These are phyloP conservation scores for Endoconidiophora laricicola DNA, from an alignment of 2,329 filamentous ascomycete species.

Conservation along the genomic window DNA sequence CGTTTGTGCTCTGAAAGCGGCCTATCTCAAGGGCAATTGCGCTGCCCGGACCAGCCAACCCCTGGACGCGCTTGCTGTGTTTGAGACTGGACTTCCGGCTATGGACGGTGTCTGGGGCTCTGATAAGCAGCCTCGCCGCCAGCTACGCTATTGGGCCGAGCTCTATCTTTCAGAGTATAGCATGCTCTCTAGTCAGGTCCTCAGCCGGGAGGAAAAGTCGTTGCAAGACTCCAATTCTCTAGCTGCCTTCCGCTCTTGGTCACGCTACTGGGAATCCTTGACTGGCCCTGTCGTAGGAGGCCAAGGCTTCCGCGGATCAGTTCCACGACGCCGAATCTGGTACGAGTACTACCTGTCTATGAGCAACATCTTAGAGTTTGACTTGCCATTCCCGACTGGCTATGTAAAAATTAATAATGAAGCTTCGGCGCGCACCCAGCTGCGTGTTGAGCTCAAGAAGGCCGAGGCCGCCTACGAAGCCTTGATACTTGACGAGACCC, in stretches of 20 bases:
- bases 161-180: constrained; percentile 60
- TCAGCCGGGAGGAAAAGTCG: constrained; percentile 33
- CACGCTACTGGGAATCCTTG: constrained; percentile 46
- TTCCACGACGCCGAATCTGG: constrained; percentile 58
- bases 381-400: constrained; percentile 41
- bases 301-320: constrained; percentile 39
- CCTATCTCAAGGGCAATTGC: constrained; percentile 58
- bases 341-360: constrained; percentile 68
- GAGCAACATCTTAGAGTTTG: constrained; percentile 55
- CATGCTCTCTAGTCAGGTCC: constrained; percentile 46
- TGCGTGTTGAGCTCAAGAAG: constrained; percentile 61
- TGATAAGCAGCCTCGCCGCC: constrained; percentile 37
- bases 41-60: constrained; percentile 32
- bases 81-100: constrained; percentile 48
- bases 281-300: constrained; percentile 33
- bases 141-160: constrained; percentile 65
- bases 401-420: constrained; percentile 28
- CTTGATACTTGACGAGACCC: constrained; percentile 58
- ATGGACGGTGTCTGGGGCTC: constrained; percentile 34
- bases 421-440: constrained; percentile 40
- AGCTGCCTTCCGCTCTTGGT: constrained; percentile 49
- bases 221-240: constrained; percentile 37
- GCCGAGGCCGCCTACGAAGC: constrained; percentile 68
- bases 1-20: constrained; percentile 63
- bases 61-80: constrained; percentile 47